Evolutionary conservation across 2,329 filamentous ascomycete species (phyloP), one percentile per base, ranked within the genome.

Genomic region (Pseudogymnoascus sp.): DNA sequence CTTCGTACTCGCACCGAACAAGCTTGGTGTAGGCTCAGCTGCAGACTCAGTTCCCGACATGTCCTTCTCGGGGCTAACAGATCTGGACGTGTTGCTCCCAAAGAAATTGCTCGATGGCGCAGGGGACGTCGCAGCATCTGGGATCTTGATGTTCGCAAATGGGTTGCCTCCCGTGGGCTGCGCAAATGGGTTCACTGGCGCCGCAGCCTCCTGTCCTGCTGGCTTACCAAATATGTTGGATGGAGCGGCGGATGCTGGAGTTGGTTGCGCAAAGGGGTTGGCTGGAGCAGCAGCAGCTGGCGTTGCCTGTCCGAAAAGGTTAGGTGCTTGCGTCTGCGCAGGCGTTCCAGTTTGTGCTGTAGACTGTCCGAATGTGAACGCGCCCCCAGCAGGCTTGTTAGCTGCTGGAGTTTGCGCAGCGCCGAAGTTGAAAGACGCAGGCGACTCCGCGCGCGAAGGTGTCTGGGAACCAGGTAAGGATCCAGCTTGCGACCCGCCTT

Each of bases 211-310:
- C 25, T 50, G 43, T 9, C 43, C 43, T 30, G 43, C 43, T 50
- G 54, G 54, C 54, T 58, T 35, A 14, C 54, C 54, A 58, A 58
- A 58, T 3, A 58, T 37, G 35, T 58, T 58, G 16, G 54, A 58
- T 22, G 54, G 54, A 35, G 32, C 30, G 16, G 54, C 54, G 6
- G 54, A 3, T 11, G 28, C 16, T 9, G 30, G 54, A n/a, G 54
- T 38, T 1, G 30, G 16, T 4, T 58, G 54, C 16, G 16, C 54
- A 37, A 58, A 58, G 32, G 3, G 32, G 2, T 35, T 38, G 22
- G 35, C 16, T 37, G 54, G 54, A 22, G 54, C 22, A n/a, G 32
- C 54, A 4, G 54, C 11, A 2, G 16, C 54, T 58, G 30, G 54
- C 32, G 30, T 58, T 11, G 54, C 14, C 32, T 37, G 30, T 4